Base-by-base conservation (phyloP, 305 asterid genomes). In the Lippia alba region DNA sequence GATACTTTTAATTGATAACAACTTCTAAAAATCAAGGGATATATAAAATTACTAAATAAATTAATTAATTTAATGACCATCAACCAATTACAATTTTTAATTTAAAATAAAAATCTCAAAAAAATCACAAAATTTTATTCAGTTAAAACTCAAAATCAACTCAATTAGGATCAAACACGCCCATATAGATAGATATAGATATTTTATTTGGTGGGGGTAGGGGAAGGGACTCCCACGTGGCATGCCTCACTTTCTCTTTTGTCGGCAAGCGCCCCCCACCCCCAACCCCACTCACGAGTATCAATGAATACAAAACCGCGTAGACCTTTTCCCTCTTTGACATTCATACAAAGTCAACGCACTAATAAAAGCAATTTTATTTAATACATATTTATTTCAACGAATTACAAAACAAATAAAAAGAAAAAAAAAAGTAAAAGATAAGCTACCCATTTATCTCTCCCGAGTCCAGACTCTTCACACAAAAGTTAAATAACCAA, bases 251-350 rank as follows among this genome's bases (percentile, higher is more conserved):
- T 69, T 36, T 60, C 57, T 33, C 54, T 48, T 75, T 50, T 74
- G 85, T 84, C 85, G 87, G 83, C 82, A 76, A 69, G 78, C 24
- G 61, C 39, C 68, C 58, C 61, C 41, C 30, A 24, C 30, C 56
- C 40, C 34, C 10, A 12, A 33, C 45, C 55, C 64, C 30, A 5
- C 56, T 18, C 78, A 79, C 86, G 83, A 69, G 79, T 45, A 46
- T 14, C 17, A 17, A 46, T 73, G 14, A 24, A 34, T 33, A 62
- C 75, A 39, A 73, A 64, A 72, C 79, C 88, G 86, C 86, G 90
- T 83, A 54, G 88, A 83, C 90, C 70, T 66, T 64, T 72, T 69
- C 82, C 53, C 70, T 73, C 72, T 80, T 89, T 89, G 91, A 89
- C 93, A 80, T 46, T 66, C 15, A 4, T 0, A 0, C 0, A 41